Base-by-base conservation (phyloP, 2,329 filamentous ascomycete genomes). In the Cercospora sojina region DNA sequence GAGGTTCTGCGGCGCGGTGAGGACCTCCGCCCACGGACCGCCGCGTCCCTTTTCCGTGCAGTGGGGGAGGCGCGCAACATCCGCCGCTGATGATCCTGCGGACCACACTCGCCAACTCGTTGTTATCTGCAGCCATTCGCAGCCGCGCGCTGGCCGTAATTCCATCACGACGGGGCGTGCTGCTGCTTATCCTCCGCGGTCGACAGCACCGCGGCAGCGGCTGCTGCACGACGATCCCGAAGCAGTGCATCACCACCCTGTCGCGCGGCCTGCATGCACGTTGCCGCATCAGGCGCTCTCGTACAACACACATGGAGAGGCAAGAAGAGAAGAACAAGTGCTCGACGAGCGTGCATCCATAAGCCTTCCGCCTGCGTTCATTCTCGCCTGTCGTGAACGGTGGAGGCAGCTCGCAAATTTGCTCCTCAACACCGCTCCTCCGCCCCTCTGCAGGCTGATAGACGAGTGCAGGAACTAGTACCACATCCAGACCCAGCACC, bases 41-140 rank as follows among this genome's bases (percentile, higher is more conserved):
- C 41, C 41, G n/a, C 41, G 23, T 47, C 41, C n/a, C 41, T 3
- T 47, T 20, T 23, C 20, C 43, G 41, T 23, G 41, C 41, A 18
- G 41, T 41, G 35, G 35, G 35, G 35, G 35, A 41, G 35, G 35
- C 35, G 35, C 35, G 35, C 35, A 41, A 41, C 35, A 41, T 41
- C 18, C 20, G 41, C 41, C 41, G 41, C 41, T 47, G 41, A 10
- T 23, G 43, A 49, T 49, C 43, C 43, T 49, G 13, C 43, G 43
- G 18, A 49, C 43, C 43, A 49, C 43, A 49, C 43, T 49, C 43
- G 43, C 43, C 43, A 23, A 49, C 43, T 38, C 29, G 13, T 20
- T 62, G 59, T 62, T 62, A 62, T 62, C 59, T 62, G 43, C 59
- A 62, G 59, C 59, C 59, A 62, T 62, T 55, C 43, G 29, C 59